Conservation (phyloP, 2,329 filamentous ascomycete genomes). For the Aspergillus fijiensis region DNA sequence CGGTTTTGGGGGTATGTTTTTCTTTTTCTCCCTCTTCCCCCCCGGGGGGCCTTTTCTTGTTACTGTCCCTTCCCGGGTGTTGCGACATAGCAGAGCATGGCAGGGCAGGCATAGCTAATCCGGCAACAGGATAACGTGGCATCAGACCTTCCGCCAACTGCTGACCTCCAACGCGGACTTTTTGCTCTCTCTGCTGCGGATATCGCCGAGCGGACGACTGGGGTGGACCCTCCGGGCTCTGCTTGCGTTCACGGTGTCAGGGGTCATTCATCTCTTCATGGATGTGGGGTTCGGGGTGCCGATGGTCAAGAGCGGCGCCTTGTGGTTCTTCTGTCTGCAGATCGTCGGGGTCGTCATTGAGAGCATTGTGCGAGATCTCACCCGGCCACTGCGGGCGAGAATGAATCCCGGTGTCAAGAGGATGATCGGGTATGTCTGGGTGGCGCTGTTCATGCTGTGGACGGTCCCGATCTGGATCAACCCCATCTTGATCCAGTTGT, state of each 20-base stretch:
- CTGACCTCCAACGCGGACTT: conserved; percentile 18
- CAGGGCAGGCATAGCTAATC: not conserved
- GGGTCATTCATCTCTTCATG: conserved; percentile 18
- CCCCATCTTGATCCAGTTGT: conserved; percentile 19
- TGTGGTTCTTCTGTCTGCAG: conserved; percentile 23
- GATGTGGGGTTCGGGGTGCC: conserved; percentile 21
- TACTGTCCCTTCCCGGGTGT: no score
- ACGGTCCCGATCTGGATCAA: conserved; percentile 20
- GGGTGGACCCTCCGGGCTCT: conserved; percentile 12
- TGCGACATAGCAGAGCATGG: no score
- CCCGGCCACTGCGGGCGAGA: not conserved
- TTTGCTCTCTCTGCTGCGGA: conserved; percentile 8
- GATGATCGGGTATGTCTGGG: conserved; percentile 20
- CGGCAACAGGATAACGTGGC: conserved; percentile 17
- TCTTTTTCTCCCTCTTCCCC: not conserved
- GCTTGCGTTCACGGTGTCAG: conserved; percentile 18
- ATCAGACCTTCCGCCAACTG: conserved; percentile 20
- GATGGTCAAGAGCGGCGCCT: conserved; percentile 8
- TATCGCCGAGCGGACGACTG: not conserved
- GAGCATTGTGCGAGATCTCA: not conserved
- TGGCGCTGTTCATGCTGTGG: conserved; percentile 17
- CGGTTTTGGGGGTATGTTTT: conserved; percentile 21
- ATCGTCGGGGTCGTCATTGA: conserved; percentile 15
- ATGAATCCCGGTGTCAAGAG: not conserved
- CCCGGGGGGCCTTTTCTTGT: no score